Percentiles rank a stretch among this genome's conserved stretches.
phyloP scores from a whole-genome alignment of 306 rosid species.

The Lotus japonicus region DNA sequence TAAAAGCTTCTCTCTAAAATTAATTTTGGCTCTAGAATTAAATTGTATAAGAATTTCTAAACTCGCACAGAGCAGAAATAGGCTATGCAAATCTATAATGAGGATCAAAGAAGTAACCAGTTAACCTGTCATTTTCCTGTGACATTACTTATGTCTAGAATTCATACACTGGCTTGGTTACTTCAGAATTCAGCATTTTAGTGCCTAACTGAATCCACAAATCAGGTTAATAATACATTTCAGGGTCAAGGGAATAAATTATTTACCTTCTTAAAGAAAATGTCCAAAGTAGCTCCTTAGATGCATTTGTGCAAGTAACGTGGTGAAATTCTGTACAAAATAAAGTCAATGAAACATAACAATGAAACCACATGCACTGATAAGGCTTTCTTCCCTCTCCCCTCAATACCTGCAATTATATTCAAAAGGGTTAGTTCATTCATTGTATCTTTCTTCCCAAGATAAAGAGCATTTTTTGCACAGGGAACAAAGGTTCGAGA shows the following conservation, averaged over 20 bases:
- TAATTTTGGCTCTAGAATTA: no score
- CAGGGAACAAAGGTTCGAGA: conserved; percentile 91
- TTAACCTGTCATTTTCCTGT: neutral
- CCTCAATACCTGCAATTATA: neutral
- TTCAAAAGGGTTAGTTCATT: neutral
- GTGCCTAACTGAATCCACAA: neutral
- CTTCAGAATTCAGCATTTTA: neutral
- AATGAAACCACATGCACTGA: neutral
- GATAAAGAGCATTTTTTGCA: conserved; percentile 20
- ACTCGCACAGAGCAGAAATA: neutral
- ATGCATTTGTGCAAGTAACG: neutral
- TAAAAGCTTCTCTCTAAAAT: no score
- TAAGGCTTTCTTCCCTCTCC: neutral
- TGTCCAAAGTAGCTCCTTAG: neutral
- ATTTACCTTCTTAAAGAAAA: no score
- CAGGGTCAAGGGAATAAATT: no score
- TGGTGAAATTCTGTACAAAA: neutral
- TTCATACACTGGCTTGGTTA: neutral
- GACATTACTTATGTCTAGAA: neutral
- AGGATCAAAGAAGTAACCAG: neutral
- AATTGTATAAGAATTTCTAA: no score
- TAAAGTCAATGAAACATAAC: neutral
- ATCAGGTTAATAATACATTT: no score
- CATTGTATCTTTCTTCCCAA: neutral
- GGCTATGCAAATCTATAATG: neutral